Conservation (phyloP, 1,284 basidiomycete species). For the Sanghuangporus weigelae region DNA sequence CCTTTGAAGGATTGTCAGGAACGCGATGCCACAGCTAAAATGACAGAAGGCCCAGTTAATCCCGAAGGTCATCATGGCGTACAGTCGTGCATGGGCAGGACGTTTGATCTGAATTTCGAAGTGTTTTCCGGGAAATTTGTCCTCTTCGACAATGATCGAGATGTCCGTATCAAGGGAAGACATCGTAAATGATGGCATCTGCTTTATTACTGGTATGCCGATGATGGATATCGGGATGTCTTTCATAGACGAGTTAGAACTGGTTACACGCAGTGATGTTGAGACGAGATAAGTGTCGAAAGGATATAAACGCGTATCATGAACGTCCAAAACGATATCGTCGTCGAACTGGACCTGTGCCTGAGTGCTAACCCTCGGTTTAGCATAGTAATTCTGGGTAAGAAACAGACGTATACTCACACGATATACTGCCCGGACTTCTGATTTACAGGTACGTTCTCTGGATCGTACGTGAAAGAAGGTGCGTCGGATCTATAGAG, state of each 20-base stretch:
- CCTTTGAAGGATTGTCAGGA: slow-evolving; percentile 29
- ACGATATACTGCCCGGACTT: slow-evolving; percentile 36
- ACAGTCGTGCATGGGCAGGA: slow-evolving; percentile 40
- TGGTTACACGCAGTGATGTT: slow-evolving; percentile 39
- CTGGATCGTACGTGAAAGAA: slow-evolving; percentile 41
- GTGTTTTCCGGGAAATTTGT: slow-evolving; percentile 32
- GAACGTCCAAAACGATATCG: slow-evolving; percentile 53
- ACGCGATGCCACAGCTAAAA: slow-evolving; percentile 39
- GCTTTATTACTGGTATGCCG: slow-evolving; percentile 38
- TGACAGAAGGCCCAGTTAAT: slow-evolving; percentile 52
- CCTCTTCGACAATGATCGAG: slow-evolving; percentile 21
- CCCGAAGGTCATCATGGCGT: slow-evolving; percentile 42
- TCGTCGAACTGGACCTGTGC: slow-evolving; percentile 53
- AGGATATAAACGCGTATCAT: slow-evolving; percentile 48
- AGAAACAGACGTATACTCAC: slow-evolving; percentile 26
- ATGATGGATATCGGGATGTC: slow-evolving; percentile 36
- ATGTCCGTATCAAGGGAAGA: slow-evolving; percentile 37
- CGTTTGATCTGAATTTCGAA: slow-evolving; percentile 40
- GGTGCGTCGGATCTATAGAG: slow-evolving; percentile 21
- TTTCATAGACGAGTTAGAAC: slow-evolving; percentile 17
- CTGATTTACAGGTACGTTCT: slow-evolving; percentile 37
- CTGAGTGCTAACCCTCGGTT: slow-evolving; percentile 38
- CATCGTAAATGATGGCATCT: slow-evolving; percentile 45
- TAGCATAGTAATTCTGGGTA: not conserved
- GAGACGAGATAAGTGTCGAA: slow-evolving; percentile 52